Conservation (phyloP, 176 grass and related monocot genomes). For the Olyra latifolia region DNA sequence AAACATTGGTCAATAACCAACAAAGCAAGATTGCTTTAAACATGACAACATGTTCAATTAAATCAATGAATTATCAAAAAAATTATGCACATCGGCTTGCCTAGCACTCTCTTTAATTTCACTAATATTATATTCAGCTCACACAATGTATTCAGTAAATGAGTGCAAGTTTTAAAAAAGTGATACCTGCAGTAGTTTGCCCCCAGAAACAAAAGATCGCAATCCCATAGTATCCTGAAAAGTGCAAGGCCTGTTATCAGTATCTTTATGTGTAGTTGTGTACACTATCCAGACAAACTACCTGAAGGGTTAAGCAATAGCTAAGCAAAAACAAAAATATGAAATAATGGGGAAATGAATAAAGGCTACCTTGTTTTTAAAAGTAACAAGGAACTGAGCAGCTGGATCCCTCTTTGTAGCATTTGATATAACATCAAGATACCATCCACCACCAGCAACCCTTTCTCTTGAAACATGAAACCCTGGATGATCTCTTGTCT, state of each 20-base stretch:
- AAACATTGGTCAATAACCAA: not conserved
- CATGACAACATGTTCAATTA: not conserved
- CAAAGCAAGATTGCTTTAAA: not conserved
- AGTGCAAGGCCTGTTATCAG: conserved; percentile 24
- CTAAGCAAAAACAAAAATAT: not conserved
- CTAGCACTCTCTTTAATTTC: not conserved
- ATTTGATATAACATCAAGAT: conserved; percentile 82
- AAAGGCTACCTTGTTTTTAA: conserved; percentile 63
- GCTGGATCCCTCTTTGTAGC: conserved; percentile 90
- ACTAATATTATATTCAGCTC: not conserved
- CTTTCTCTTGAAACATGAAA: conserved; percentile 84
- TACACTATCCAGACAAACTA: conserved; percentile 16
- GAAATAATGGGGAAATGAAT: not conserved
- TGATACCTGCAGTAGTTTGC: conserved; percentile 87
- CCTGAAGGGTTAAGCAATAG: conserved; percentile 11
- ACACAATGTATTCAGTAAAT: conserved; percentile 12
- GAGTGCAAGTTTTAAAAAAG: not conserved
- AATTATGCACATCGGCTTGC: not conserved
- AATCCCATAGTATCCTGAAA: conserved; percentile 76
- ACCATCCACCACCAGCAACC: conserved; percentile 61
- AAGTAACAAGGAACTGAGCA: conserved; percentile 83
- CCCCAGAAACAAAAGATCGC: conserved; percentile 82
- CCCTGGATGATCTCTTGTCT: conserved; percentile 56
- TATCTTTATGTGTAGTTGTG: conserved; percentile 6
- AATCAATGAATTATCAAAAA: not conserved